Base-by-base conservation (phyloP, 2,329 filamentous ascomycete species). In the Aspergillus fischeri region DNA sequence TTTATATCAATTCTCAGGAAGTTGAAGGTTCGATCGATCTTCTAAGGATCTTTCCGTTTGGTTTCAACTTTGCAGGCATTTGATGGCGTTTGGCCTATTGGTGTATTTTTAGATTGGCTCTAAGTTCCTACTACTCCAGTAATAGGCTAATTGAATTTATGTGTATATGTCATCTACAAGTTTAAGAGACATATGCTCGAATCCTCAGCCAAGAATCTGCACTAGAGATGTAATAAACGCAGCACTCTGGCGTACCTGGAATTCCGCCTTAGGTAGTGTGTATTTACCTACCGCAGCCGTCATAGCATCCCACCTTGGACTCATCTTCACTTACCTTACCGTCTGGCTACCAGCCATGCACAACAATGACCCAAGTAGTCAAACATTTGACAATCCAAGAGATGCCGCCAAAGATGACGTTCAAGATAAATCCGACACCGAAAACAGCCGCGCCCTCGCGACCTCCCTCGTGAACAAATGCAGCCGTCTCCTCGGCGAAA, bases 401-500 rank as follows among this genome's bases (percentile, higher is more conserved):
- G 48, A 45, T 25, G 4, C 11, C 41, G 20, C 35, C 49, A 57
- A 52, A 28, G 11, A 52, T 21, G 49, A 14, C 38, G 35, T 32
- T 38, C 24, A 51, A 21, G 32, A 49, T 11, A 20, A 45, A 42
- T 7, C 55, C 10, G 52, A 20, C 21, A 20, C 51, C 11, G 53
- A 59, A 55, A 60, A 54, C 25, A 66, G 61, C 28, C 55, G 52
- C 2, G 25, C 56, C 32, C 65, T 75, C 29, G 70, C 72, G 5
- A 55, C 63, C 7, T 62, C 67, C 20, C 72, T 78, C 17, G 64
- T 73, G 10, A 57, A 70, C 53, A 67, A 75, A 70, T 79, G 76
- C 59, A 67, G 67, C 21, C 60, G 64, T 4, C 70, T 83, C 8
- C 69, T 82, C 32, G 60, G 68, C 17, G 80, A 82, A 61, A 64